Conservation (phyloP, 495 filamentous ascomycete species). For the Penicillium paxilli region DNA sequence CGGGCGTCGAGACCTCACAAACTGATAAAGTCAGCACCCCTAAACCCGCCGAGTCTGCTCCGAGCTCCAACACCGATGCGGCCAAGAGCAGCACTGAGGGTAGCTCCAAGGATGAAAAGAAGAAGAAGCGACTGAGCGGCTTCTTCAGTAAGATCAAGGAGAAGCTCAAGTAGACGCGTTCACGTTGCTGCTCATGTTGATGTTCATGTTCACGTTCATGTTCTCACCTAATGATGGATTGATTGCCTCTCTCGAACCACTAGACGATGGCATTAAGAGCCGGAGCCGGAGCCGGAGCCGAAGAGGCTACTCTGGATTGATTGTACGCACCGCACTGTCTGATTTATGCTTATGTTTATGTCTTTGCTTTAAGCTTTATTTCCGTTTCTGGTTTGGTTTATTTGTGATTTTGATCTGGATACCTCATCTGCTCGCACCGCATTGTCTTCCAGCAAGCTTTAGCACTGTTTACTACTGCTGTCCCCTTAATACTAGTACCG, state of each 20-base stretch:
- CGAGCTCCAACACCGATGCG: neutral
- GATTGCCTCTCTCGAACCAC: neutral
- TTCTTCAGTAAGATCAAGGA: constrained; percentile 54
- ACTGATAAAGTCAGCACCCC: constrained; percentile 20
- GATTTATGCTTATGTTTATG: too few species aligned
- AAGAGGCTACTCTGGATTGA: neutral
- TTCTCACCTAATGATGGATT: constrained; percentile 4
- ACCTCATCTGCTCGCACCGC: constrained; percentile 28
- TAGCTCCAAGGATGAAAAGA: constrained; percentile 44
- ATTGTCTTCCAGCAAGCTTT: constrained; percentile 28
- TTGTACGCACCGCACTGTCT: neutral
- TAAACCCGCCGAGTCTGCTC: constrained; percentile 14
- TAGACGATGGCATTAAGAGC: neutral
- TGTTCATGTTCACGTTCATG: too few species aligned
- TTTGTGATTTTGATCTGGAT: constrained; percentile 22
- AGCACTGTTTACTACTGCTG: neutral
- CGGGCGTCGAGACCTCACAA: constrained; percentile 26
- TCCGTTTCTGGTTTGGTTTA: constrained; percentile 6
- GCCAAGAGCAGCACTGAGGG: constrained; percentile 17
- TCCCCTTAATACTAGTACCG: constrained; percentile 21
- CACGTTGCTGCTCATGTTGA: too few species aligned
- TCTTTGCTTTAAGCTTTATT: constrained; percentile 1
- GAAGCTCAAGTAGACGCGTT: constrained; percentile 42
- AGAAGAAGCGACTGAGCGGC: constrained; percentile 45
- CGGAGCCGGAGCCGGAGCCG: too few species aligned